Evolutionary conservation across 2,329 filamentous ascomycete genomes (phyloP), one percentile per base, ranked within the genome.

Genomic region (Coniochaeta prunicola): DNA sequence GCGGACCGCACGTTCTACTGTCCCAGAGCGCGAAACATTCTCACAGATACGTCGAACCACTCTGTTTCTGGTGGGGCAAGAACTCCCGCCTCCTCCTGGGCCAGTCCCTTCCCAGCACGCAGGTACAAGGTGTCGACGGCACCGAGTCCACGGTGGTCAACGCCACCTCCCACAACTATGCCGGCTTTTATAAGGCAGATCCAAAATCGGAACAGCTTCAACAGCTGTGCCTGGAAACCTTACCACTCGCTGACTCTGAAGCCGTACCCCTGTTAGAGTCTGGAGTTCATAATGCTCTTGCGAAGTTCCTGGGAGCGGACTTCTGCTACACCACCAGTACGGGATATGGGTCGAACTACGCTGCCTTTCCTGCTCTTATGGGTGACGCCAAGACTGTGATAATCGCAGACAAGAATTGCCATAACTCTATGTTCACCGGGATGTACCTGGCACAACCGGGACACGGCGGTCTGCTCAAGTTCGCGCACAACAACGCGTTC

Each of bases 311-410:
- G 2, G 58, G 45, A 1, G 57, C 57, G 4, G 61, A 62, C 48
- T 63, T 63, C 55, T 60, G 59, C 53, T 50, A 54, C 38, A 61
- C 57, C 12, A 62, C 59, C 24, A 61, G 59, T 40, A 62, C 62
- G 5, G 62, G 61, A 1, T 62, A 61, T 12, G 62, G 62, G n/a
- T 58, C 62, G 19, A 62, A 61, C n/a, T 63, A 62, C 24, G 19
- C 57, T 21, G 62, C 58, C 12, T 54, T 63, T 15, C 60, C 62
- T 4, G 56, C 59, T 12, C 28, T 63, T 15, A 53, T 61, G 40
- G 13, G 40, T n/a, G 48, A 53, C n/a, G 24, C 45, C 4, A 34
- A 53, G 2, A 60, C 61, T 2, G 24, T 59, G 5, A 50, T 62
- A 26, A 53, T 63, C 1, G 50, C 59, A 45, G 62, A 63, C 42